These are phyloP conservation scores for Russula vinacea DNA, from an alignment of 768 basidiomycete genomes.

Conservation along the genomic window DNA sequence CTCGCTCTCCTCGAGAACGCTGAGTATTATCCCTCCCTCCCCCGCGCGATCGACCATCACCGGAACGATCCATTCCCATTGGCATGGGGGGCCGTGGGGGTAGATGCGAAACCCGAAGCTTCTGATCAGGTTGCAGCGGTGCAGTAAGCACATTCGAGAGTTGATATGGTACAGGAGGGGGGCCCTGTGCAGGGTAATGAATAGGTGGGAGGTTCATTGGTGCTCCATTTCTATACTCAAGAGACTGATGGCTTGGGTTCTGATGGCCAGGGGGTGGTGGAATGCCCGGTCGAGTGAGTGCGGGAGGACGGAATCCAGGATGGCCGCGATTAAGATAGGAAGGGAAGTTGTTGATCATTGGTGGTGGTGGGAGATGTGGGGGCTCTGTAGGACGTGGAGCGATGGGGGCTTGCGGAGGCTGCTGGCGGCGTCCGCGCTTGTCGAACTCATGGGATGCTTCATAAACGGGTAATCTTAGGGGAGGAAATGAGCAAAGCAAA, in stretches of 20 bases:
- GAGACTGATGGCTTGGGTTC: constrained; percentile 12
- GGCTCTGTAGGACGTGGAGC: constrained; percentile 27
- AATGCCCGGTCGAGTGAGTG: constrained; percentile 28
- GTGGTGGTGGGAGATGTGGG: constrained; percentile 32
- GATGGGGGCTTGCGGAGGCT: constrained; percentile 31
- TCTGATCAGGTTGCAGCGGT: constrained; percentile 12
- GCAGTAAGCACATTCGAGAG: constrained; percentile 5
- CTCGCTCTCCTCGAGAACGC: constrained; percentile 27
- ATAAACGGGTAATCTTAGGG: constrained; percentile 61
- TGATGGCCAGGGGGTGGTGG: constrained; percentile 35
- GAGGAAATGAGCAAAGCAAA: constrained; percentile 11
- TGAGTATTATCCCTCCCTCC: constrained; percentile 27
- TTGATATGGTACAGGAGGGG: constrained; percentile 26
- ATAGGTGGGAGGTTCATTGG: constrained; percentile 26
- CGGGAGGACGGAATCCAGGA: constrained; percentile 28
- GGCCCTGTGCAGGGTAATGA: constrained; percentile 26
- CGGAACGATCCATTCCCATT: constrained; percentile 19
- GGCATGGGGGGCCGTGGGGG: constrained; percentile 31
- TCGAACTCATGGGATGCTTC: constrained; percentile 84
- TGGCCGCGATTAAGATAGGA: constrained; percentile 18
- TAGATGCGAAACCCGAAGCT: constrained; percentile 24
- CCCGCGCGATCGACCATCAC: constrained; percentile 18
- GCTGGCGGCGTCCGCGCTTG: constrained; percentile 60
- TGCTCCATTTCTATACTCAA: constrained; percentile 15
- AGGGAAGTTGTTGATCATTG: constrained; percentile 26